Base-by-base conservation (phyloP, 2,329 filamentous ascomycete species). In the Fusarium pininemorale region DNA sequence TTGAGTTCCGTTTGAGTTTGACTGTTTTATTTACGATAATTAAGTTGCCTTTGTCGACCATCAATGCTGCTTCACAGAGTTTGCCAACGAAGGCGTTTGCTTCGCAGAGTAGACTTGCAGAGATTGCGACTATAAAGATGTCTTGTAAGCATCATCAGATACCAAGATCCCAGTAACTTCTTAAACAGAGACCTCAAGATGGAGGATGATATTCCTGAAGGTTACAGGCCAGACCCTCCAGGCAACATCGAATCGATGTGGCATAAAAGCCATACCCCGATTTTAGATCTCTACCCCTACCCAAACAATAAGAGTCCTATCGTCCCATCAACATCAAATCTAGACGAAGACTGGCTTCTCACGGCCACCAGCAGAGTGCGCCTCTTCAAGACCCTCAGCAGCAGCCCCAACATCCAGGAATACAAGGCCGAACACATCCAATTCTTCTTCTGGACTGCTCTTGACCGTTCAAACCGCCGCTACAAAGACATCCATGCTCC, bases 371-470 rank as follows among this genome's bases (percentile, higher is more conserved):
- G 18, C 6, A 15, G 50, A 22, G 13, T 56, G 2, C 16, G 22
- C 4, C 5, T 65, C 30, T 51, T 65, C 38, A 20, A 8, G 26
- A 7, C 22, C 20, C 9, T 15, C 8, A 41, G 42, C 22, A 20
- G 6, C 30, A 15, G n/a, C 38, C 15, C 12, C 26, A 24, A 37
- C 22, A 28, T 44, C 1, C 6, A 12, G 1, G 10, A 26, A 4
- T 42, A 37, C n/a, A 76, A 76, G 44, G 7, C 9, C 13, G 10
- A 57, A 4, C 71, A 80, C 12, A 48, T 79, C 3, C 73, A 80
- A 48, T 61, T 62, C 24, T 56, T 56, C 57, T 80, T 79, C 45
- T 80, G 79, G 79, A 72, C 73, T 12, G 69, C 76, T 7, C 69
- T 80, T 9, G 70, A 77, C n/a, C 70, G 73, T 15, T 44, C 48